These are phyloP conservation scores for Penicillium canariense DNA, from an alignment of 495 filamentous ascomycete species.

Conservation along the genomic window DNA sequence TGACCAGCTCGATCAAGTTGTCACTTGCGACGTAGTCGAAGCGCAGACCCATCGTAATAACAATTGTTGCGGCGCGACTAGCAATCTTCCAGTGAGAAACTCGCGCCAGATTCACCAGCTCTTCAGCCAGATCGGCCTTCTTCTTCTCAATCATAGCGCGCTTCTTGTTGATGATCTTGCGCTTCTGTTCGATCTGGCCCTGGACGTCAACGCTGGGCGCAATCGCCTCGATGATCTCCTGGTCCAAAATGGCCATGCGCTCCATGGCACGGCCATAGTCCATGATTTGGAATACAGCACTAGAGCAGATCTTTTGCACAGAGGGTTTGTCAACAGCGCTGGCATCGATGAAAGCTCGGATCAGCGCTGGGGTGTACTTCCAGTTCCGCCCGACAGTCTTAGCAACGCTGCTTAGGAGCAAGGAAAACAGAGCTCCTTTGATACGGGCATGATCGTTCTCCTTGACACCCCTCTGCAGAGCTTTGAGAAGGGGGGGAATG, in stretches of 20 bases:
- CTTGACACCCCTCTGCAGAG: conserved; percentile 77
- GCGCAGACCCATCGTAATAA: conserved; percentile 81
- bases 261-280: conserved; percentile 87
- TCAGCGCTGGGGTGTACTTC: conserved; percentile 83
- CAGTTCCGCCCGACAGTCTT: conserved; percentile 86
- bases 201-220: conserved; percentile 67
- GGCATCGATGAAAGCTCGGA: conserved; percentile 85
- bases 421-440: conserved; percentile 87
- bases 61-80: conserved; percentile 80
- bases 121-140: conserved; percentile 75
- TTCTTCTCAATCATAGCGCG: conserved; percentile 73
- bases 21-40: conserved; percentile 83
- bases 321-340: conserved; percentile 89
- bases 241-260: conserved; percentile 81
- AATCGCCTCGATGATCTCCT: conserved; percentile 67
- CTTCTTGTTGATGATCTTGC: conserved; percentile 67
- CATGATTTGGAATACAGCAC: conserved; percentile 79
- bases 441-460: conserved; percentile 82
- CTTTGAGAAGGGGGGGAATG: conserved; percentile 79
- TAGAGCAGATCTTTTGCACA: conserved; percentile 83
- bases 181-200: conserved; percentile 60
- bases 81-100: conserved; percentile 95
- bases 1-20: conserved; percentile 80
- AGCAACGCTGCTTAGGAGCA: conserved; percentile 85
- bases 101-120: conserved; percentile 73